phyloP scores from a whole-genome alignment of 306 rosid species.

The Dryas alaskensis region DNA sequence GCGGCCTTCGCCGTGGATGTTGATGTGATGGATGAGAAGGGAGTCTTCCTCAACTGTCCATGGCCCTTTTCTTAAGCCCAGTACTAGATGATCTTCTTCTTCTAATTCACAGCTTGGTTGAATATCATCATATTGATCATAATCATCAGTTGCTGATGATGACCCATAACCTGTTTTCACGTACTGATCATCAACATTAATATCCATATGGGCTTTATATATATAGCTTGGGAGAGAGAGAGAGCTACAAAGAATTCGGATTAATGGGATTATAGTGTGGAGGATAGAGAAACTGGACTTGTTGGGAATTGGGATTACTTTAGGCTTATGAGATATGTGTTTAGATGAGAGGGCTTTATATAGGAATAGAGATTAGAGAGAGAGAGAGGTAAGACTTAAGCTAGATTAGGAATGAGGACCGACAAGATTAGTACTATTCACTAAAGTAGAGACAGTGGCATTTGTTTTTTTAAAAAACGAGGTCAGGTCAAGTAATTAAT shows the following conservation, averaged over 20 bases:
- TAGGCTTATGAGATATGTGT: neutral
- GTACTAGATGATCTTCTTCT: neutral
- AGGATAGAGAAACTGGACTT: no score
- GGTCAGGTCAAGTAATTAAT: neutral
- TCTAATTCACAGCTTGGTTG: neutral
- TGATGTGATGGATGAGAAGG: slow-evolving; percentile 27
- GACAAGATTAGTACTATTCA: no score
- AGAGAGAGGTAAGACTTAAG: neutral
- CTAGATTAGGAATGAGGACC: no score
- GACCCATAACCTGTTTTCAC: neutral
- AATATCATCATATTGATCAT: neutral
- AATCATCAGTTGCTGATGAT: neutral
- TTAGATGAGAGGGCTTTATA: neutral
- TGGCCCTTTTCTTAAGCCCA: slow-evolving; percentile 38
- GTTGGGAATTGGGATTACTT: neutral
- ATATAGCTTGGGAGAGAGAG: no score
- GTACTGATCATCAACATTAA: neutral
- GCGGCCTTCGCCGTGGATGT: slow-evolving; percentile 46
- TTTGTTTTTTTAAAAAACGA: neutral
- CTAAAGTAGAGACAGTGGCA: neutral
- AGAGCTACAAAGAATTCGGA: no score
- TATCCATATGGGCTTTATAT: neutral
- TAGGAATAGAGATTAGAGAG: neutral
- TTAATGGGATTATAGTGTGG: no score
- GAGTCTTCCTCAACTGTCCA: slow-evolving; percentile 49